A percentile compares a stretch with the other conserved stretches of the same genome.
These are phyloP conservation scores for Colletotrichum spinosum DNA, from an alignment of 2,329 filamentous ascomycete species.

Conservation along the genomic window DNA sequence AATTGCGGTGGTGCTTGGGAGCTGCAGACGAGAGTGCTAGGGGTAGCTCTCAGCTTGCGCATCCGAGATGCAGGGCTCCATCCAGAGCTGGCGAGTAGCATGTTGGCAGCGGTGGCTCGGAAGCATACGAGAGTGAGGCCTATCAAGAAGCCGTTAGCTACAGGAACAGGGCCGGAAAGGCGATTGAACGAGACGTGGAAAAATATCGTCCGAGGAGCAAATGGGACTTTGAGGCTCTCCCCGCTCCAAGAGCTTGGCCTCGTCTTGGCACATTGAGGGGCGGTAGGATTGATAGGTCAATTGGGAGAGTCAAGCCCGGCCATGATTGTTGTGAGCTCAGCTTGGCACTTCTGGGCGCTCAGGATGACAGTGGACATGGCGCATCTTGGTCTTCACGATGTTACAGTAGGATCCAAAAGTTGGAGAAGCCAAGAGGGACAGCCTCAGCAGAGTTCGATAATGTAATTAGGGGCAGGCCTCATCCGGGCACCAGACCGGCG, in stretches of 20 bases:
- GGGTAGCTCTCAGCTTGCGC: slow-evolving; percentile 5
- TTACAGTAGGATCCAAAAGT: no score
- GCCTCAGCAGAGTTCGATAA: no score
- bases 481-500: no score
- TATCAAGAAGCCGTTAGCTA: neutral
- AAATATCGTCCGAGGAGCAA: slow-evolving; percentile 25
- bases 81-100: neutral
- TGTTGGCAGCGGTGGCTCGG: neutral
- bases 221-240: slow-evolving; percentile 26
- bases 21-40: slow-evolving; percentile 1
- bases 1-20: neutral
- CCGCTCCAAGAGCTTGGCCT: slow-evolving; percentile 21
- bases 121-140: neutral
- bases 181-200: slow-evolving; percentile 33
- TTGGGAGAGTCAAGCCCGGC: neutral
- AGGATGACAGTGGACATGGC: no score
- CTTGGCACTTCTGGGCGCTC: slow-evolving; percentile 5
- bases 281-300: neutral
- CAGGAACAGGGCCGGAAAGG: neutral
- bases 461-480: no score
- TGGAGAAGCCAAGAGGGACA: no score
- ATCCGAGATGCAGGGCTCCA: neutral
- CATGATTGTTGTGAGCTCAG: neutral
- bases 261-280: slow-evolving; percentile 23
- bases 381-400: no score